Evolutionary conservation across 139 green algal genomes (phyloP), one percentile per base, ranked within the genome.

Genomic region (Diplosphaera chodatii): DNA sequence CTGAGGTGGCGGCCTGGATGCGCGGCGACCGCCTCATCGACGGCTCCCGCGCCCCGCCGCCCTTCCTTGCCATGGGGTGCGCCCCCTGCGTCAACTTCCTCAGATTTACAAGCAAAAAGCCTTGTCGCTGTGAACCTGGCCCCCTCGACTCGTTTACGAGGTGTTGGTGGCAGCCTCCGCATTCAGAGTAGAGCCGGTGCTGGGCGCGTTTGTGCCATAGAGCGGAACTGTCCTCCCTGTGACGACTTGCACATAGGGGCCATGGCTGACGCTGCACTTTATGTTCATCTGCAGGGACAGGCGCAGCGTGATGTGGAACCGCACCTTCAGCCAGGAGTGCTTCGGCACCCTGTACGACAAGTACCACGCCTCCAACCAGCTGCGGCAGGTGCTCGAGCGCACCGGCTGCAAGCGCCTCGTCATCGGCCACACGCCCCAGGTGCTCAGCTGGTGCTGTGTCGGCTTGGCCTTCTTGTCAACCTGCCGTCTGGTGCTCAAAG

Each of bases 1-100:
- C 72, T n/a, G 90, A 96, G 76, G 89, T 96, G 40, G 80, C 86
- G 0, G 81, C 82, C 0, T 97, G 92, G 92, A 96, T 97, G 92
- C 82, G 83, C 1, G 86, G 88, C 13, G 81, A 90, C 28, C 63
- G 74, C 33, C 67, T 72, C 15, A 30, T 48, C 2, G 84, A 90
- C 66, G 84, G 81, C 55, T 73, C 77, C 37, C 80, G 75, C 32
- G 78, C 86, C 0, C 73, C 78, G 23, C 88, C 91, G 6, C 91
- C 91, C n/a, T 94, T 95, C 78, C 78, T 93, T 1, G 91, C 91
- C 55, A 96, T 96, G 88, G 91, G 91, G 79, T 89, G 67, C 68
- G 80, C 25, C 13, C 13, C 13, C 3, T 59, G 8, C 48, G 16
- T 27, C 37, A 6, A 48, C 37, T 10, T 48, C 8, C 37, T 48